Percentiles rank a stretch among this genome's conserved stretches.
Evolutionary conservation across 345 rosid genomes (phyloP).

Genomic region (Isatis tinctoria): DNA sequence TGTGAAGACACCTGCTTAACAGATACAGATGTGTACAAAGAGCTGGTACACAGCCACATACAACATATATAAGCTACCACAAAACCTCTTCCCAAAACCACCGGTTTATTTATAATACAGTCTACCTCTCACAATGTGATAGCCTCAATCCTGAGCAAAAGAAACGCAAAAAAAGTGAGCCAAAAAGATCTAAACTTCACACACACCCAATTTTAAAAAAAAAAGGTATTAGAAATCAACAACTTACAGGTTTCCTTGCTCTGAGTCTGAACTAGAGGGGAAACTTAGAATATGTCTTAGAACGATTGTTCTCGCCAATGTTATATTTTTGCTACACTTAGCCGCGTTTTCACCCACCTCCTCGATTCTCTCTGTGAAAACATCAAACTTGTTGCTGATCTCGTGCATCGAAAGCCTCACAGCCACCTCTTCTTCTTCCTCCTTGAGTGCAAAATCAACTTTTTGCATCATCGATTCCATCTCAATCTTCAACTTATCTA

Average conservation of each 20-base stretch:
- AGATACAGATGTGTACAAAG: background rate
- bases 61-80: slow-evolving; percentile 6
- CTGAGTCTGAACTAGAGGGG: slow-evolving; percentile 31
- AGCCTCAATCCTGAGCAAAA: slow-evolving; percentile 31
- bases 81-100: slow-evolving; percentile 15
- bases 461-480: slow-evolving; percentile 50
- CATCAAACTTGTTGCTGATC: slow-evolving; percentile 61
- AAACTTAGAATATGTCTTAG: slow-evolving; percentile 51
- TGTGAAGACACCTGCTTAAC: background rate
- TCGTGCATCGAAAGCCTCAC: slow-evolving; percentile 68
- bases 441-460: slow-evolving; percentile 47
- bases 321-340: slow-evolving; percentile 62
- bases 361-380: slow-evolving; percentile 52
- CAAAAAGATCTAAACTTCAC: background rate
- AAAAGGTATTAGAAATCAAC: background rate
- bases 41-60: background rate
- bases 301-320: slow-evolving; percentile 67
- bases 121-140: slow-evolving; percentile 25
- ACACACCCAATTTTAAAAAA: background rate
- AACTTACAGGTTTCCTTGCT: slow-evolving; percentile 32
- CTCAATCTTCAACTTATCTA: slow-evolving; percentile 46
- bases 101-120: background rate
- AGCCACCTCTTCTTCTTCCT: slow-evolving; percentile 42
- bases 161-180: background rate
- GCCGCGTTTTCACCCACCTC: slow-evolving; percentile 56